Conservation (phyloP, 352 stramenopile species). For the Phytophthora brassicae region DNA sequence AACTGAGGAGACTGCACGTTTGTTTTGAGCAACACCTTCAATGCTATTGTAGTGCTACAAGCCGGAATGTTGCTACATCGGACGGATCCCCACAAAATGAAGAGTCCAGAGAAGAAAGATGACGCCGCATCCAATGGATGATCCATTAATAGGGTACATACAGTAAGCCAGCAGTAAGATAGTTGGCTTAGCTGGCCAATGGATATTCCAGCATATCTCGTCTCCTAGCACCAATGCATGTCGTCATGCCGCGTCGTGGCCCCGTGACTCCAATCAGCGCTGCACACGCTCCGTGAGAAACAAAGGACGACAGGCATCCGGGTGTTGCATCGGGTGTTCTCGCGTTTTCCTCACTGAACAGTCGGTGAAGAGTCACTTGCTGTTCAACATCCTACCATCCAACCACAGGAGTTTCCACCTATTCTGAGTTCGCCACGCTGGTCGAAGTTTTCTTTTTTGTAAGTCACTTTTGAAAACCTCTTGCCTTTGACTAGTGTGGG, state of each 20-base stretch:
- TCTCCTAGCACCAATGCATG: constrained; percentile 2
- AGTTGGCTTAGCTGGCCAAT: too few relatives aligned
- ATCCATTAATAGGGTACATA: neutral
- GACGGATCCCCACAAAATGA: neutral
- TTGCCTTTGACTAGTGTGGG: neutral
- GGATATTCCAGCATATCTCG: neutral
- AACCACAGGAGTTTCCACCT: constrained; percentile 10
- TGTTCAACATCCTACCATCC: neutral
- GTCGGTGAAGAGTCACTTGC: constrained; percentile 11
- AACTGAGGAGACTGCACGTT: too few relatives aligned
- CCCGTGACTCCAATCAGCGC: constrained; percentile 15
- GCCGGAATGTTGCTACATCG: too few relatives aligned
- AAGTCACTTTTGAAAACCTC: constrained; percentile 22
- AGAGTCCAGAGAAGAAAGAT: constrained; percentile 13
- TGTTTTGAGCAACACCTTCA: too few relatives aligned
- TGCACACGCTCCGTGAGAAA: constrained; percentile 12
- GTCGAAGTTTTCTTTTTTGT: constrained; percentile 21
- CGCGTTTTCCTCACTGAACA: neutral
- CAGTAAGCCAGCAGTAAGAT: neutral
- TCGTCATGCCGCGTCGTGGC: constrained; percentile 14
- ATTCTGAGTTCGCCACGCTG: constrained; percentile 7
- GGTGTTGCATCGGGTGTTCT: neutral
- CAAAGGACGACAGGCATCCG: constrained; percentile 13
- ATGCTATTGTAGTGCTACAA: too few relatives aligned
- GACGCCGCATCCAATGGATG: too few relatives aligned